phyloP scores from a whole-genome alignment of 352 stramenopile species.

The Blastocystis sp. region DNA sequence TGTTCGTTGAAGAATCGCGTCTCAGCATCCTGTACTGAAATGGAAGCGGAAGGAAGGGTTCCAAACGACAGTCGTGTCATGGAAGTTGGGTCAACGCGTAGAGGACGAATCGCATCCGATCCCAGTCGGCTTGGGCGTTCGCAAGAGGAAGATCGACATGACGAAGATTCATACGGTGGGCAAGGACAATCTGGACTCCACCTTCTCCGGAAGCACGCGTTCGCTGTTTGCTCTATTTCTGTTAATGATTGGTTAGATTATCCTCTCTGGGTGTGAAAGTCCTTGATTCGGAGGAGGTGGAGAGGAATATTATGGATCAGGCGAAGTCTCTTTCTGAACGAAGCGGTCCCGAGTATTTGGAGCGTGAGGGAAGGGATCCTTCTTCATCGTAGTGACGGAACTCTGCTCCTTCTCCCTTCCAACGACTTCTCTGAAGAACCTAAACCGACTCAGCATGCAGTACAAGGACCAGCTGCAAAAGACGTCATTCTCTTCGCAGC shows the following conservation, averaged over 20 bases:
- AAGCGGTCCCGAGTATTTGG: constrained; percentile 7
- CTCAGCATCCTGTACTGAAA: background rate
- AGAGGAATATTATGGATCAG: constrained; percentile 55
- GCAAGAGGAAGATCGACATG: constrained; percentile 64
- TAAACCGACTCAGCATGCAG: background rate
- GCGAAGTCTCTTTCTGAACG: constrained; percentile 10
- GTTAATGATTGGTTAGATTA: constrained; percentile 4
- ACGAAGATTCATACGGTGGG: constrained; percentile 38
- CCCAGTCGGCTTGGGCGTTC: constrained; percentile 5
- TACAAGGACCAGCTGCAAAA: constrained; percentile 12
- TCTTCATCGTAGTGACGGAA: constrained; percentile 22
- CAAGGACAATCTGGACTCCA: constrained; percentile 55
- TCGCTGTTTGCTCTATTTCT: background rate
- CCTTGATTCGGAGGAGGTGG: constrained; percentile 59
- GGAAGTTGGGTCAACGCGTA: background rate
- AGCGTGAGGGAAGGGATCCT: background rate
- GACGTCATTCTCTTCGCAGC: background rate
- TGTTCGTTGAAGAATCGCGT: background rate
- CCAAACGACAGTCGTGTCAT: background rate
- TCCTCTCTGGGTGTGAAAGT: constrained; percentile 59
- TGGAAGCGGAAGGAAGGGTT: background rate
- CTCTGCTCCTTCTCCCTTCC: constrained; percentile 45
- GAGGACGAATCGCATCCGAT: background rate
- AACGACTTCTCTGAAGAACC: background rate
- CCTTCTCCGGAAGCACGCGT: constrained; percentile 36